A percentile compares a stretch with the other conserved stretches of the same genome.
phyloP scores from a whole-genome alignment of 2,329 filamentous ascomycete species.

The Sporothrix euskadiensis region DNA sequence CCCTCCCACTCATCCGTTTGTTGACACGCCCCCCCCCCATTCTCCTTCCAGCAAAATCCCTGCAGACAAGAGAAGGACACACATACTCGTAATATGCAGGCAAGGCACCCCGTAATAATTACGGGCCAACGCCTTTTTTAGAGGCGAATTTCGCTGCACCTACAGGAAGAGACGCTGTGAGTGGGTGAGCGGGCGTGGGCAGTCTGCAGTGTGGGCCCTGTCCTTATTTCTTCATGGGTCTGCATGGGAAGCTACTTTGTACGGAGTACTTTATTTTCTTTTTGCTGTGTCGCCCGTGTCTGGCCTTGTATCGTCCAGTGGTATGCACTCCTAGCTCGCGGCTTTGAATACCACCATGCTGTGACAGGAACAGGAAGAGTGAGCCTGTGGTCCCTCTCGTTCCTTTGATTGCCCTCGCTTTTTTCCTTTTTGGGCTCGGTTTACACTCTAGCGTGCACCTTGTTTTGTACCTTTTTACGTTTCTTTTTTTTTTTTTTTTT shows the following conservation, averaged over 20 bases:
- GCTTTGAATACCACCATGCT: neutral
- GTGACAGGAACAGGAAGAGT: neutral
- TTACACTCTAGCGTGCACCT: neutral
- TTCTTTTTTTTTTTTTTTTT: neutral
- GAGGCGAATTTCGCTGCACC: slow-evolving; percentile 15
- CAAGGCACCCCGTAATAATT: slow-evolving; percentile 13
- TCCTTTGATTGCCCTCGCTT: neutral
- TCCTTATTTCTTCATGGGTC: neutral
- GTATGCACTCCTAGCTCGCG: neutral
- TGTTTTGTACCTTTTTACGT: slow-evolving; percentile 19
- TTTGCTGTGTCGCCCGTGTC: neutral
- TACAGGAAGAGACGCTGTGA: slow-evolving; percentile 19
- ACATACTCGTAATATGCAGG: neutral
- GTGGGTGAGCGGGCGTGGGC: slow-evolving; percentile 14
- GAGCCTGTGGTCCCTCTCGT: neutral
- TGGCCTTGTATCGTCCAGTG: neutral
- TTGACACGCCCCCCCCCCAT: neutral
- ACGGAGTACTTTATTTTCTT: neutral
- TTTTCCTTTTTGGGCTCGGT: slow-evolving; percentile 19
- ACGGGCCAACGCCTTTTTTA: slow-evolving; percentile 1
- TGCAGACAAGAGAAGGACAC: neutral
- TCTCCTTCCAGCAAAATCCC: neutral
- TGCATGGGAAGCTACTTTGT: neutral
- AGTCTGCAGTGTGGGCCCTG: neutral
- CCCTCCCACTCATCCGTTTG: slow-evolving; percentile 9